Evolutionary conservation across 495 filamentous ascomycete species (phyloP).

Genomic region (Penicillium egyptiacum): DNA sequence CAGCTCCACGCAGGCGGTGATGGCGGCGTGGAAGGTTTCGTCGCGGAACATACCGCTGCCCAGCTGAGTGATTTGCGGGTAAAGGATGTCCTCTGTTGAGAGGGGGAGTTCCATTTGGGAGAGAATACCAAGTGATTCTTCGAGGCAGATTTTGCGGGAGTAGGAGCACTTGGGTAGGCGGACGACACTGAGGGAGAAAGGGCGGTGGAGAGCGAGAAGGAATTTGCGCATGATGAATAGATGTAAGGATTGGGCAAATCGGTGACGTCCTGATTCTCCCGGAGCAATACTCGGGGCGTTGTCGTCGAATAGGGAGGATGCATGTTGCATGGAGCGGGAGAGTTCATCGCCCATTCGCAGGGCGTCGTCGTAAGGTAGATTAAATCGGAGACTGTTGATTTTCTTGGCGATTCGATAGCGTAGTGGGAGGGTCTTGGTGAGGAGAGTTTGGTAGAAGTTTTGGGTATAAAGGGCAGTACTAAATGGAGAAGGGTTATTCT

Average conservation of each 20-base stretch:
- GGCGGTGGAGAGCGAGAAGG: conserved; percentile 52
- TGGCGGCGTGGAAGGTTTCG: conserved; percentile 40
- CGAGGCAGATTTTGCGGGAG: conserved; percentile 55
- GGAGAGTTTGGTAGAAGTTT: conserved; percentile 52
- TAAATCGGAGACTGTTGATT: conserved; percentile 49
- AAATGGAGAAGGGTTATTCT: conserved; percentile 30
- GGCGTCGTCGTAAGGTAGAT: conserved; percentile 52
- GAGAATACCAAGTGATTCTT: conserved; percentile 51
- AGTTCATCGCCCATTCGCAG: conserved; percentile 48
- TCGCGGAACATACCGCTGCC: conserved; percentile 42
- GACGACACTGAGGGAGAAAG: conserved; percentile 51
- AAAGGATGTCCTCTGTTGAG: conserved; percentile 19
- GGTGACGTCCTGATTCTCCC: conserved; percentile 23
- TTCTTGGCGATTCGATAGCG: conserved; percentile 51
- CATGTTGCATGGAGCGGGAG: conserved; percentile 33
- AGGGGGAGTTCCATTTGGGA: conserved; percentile 40
- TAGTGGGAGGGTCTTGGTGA: conserved; percentile 47
- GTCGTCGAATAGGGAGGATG: conserved; percentile 29
- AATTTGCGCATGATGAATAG: conserved; percentile 53
- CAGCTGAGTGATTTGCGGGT: conserved; percentile 37
- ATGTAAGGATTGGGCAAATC: conserved; percentile 37
- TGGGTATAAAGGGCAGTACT: conserved; percentile 42
- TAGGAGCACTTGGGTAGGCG: conserved; percentile 54
- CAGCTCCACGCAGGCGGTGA: conserved; percentile 41
- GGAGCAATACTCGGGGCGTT: conserved; percentile 24